Conservation (phyloP, 2,329 filamentous ascomycete genomes). For the Cercospora sesami region DNA sequence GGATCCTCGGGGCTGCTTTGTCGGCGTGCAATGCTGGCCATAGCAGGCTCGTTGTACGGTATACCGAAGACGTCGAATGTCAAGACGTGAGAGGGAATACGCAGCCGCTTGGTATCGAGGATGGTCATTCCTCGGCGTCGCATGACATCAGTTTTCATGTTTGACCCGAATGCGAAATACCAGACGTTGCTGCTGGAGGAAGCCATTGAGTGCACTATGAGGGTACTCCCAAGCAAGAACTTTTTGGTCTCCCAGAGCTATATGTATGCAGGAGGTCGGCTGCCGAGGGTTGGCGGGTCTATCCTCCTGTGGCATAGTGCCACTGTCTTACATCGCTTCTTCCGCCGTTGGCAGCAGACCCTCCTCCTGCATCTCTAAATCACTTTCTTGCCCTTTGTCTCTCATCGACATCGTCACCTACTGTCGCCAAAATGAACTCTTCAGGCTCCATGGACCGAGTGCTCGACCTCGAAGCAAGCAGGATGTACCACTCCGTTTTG, state of each 20-base stretch:
- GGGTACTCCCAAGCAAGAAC: background rate
- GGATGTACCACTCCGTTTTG: background rate
- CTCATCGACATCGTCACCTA: background rate
- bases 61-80: background rate
- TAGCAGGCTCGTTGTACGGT: background rate
- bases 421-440: background rate
- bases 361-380: background rate
- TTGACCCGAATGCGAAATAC: background rate
- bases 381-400: background rate
- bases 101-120: background rate
- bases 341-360: background rate
- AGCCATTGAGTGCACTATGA: background rate
- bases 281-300: background rate
- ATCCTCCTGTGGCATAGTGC: background rate
- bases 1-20: background rate
- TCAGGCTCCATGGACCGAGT: background rate
- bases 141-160: background rate
- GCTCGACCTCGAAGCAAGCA: background rate
- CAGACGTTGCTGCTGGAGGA: background rate
- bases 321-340: background rate
- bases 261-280: background rate
- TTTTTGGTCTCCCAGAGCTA: background rate
- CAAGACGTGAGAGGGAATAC: background rate
- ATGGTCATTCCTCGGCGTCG: background rate
- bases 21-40: background rate